Percentiles rank a stretch among this genome's conserved stretches.
phyloP scores from a whole-genome alignment of 2,329 filamentous ascomycete species.

The Alternaria incomplexa region DNA sequence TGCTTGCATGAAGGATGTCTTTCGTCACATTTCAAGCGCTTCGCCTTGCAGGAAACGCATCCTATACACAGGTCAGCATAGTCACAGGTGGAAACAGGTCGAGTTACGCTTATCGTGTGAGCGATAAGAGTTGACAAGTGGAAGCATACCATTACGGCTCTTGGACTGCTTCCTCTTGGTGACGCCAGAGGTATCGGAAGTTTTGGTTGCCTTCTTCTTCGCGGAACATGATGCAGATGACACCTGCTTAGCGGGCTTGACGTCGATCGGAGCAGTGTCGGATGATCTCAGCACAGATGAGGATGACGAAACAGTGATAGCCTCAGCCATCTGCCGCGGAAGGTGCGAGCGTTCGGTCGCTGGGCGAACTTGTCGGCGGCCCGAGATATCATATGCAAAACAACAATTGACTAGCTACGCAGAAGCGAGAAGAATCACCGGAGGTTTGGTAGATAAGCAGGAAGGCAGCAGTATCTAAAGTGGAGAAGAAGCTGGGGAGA shows the following conservation, averaged over 20 bases:
- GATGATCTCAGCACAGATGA: constrained; percentile 14
- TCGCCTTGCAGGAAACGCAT: constrained; percentile 75
- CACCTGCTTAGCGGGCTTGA: constrained; percentile 29
- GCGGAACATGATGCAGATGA: constrained; percentile 22
- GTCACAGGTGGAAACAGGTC: not conserved
- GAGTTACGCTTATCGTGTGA: not conserved
- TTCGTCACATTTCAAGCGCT: constrained; percentile 76
- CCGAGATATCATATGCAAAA: constrained; percentile 3
- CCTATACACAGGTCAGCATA: constrained; percentile 53
- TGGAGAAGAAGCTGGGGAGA: constrained; percentile 33
- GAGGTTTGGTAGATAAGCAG: constrained; percentile 15
- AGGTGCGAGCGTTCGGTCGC: constrained; percentile 13
- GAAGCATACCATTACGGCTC: constrained; percentile 71
- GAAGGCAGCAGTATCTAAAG: constrained; percentile 30
- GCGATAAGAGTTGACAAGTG: constrained; percentile 1
- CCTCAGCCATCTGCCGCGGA: constrained; percentile 56
- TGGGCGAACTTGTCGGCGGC: constrained; percentile 22
- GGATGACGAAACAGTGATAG: constrained; percentile 66
- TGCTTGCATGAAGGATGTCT: constrained; percentile 71
- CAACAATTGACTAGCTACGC: not conserved
- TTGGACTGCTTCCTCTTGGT: constrained; percentile 75
- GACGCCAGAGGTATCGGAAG: constrained; percentile 46
- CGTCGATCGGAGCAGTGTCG: constrained; percentile 12
- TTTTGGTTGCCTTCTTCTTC: constrained; percentile 28
- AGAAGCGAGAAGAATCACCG: not conserved